Evolutionary conservation across 352 stramenopile species (phyloP), one percentile per base, ranked within the genome.

Genomic region (Pythium scleroteichum): DNA sequence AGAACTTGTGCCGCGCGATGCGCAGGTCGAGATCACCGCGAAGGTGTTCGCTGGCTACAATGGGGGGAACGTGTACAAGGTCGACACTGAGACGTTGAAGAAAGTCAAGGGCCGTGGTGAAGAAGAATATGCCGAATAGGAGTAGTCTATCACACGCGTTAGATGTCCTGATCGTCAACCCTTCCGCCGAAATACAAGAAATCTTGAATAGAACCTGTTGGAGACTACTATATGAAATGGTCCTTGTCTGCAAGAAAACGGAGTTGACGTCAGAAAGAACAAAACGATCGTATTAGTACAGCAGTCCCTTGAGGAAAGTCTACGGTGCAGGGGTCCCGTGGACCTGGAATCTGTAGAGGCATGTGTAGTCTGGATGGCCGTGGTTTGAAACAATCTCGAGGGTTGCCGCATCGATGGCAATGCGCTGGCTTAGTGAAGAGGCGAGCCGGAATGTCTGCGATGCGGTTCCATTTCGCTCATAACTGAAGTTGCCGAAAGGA

Each of bases 1-100:
- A 53, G 97, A 99, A 49, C 82, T 99, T 19, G 96, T 99, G 12
- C 97, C 97, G 9, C 86, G 95, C 41, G 97, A 99, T 75, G 97
- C 95, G 13, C 85, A 99, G 68, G 97, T 99, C 22, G 97, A 99
- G 80, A 99, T 99, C 66, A 98, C 93, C 3, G 97, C 97, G 53
- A 99, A 99, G 82, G 97, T 99, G 3, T 96, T 80, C 59, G 83
- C 85, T 16, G 85, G 84, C 42, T 96, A 94, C 73, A 92, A 94
- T 53, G 80, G 85, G 42, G 95, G 95, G 27, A 81, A 77, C 41
- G 87, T 97, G 41, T 98, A 98, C 83, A 86, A 97, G 73, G 93
- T 98, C 68, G 88, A 98, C 71, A 76, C 90, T 58, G 78, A 95
- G 40, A 90, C 85, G 53, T 76, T 99, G 53, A 98, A 99, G 68